A percentile compares a stretch with the other conserved stretches of the same genome.
phyloP scores from a whole-genome alignment of 2,329 filamentous ascomycete genomes.

The Aspergillus novofumigatus region DNA sequence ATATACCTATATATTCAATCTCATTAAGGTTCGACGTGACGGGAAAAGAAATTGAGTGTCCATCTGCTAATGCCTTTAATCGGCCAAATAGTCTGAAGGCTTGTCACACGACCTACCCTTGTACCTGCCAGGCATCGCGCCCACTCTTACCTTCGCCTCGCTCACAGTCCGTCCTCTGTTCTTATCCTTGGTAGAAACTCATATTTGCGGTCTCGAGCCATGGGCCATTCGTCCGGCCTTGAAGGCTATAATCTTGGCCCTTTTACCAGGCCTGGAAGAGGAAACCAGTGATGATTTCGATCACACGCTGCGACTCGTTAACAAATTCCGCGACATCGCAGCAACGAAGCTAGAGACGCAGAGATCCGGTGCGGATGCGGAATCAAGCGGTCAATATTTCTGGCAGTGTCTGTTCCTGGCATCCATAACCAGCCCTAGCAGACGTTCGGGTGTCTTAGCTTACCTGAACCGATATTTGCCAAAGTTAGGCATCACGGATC shows the following conservation, averaged over 20 bases:
- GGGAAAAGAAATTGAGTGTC: neutral
- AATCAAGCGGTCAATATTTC: conserved; percentile 77
- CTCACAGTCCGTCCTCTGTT: conserved; percentile 84
- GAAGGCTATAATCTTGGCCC: conserved; percentile 82
- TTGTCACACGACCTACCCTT: conserved; percentile 77
- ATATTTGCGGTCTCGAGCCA: conserved; percentile 69
- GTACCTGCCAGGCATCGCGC: conserved; percentile 83
- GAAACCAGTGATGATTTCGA: conserved; percentile 98
- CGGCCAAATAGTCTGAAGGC: conserved; percentile 54
- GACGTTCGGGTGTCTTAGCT: conserved; percentile 80
- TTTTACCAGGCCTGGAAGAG: conserved; percentile 88
- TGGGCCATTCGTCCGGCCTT: conserved; percentile 75
- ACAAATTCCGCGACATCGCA: conserved; percentile 65
- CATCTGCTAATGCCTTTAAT: conserved; percentile 11
- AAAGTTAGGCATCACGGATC: conserved; percentile 52
- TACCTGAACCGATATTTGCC: conserved; percentile 79
- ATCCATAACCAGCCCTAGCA: conserved; percentile 80
- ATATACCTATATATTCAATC: conserved; percentile 81
- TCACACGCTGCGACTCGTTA: conserved; percentile 71
- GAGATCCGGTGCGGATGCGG: conserved; percentile 46
- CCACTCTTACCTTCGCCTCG: conserved; percentile 90
- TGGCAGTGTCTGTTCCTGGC: conserved; percentile 98
- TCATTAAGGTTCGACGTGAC: conserved; percentile 61
- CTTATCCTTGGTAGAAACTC: conserved; percentile 74
- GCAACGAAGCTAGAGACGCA: conserved; percentile 50